Conservation (phyloP, 371 early-diverging fungal genomes). For the Mucor plumbeus region DNA sequence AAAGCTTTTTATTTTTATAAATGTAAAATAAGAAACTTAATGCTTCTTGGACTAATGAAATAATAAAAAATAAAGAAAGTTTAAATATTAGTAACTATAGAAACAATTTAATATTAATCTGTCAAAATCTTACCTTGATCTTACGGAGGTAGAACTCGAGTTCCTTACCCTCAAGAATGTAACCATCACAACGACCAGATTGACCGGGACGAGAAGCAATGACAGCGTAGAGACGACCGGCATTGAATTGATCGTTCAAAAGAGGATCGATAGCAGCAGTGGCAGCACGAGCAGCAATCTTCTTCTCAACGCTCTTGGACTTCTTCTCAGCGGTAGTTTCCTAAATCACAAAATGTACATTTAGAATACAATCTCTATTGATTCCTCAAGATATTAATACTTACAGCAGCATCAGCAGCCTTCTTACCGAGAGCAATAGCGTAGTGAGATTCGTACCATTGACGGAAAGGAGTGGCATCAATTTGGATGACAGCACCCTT, state of each 20-base stretch:
- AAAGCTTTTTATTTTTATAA: slow-evolving; percentile 18
- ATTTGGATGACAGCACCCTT: slow-evolving; percentile 99
- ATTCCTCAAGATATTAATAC: not conserved
- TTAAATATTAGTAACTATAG: not conserved
- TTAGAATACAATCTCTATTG: no score
- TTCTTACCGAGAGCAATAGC: slow-evolving; percentile 88
- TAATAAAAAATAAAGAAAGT: not conserved
- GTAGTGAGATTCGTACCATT: slow-evolving; percentile 98
- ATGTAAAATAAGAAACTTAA: slow-evolving; percentile 20
- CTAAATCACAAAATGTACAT: slow-evolving; percentile 5
- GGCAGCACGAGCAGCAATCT: slow-evolving; percentile 85
- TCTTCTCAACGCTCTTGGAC: slow-evolving; percentile 91
- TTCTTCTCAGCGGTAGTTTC: slow-evolving; percentile 79
- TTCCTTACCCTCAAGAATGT: slow-evolving; percentile 99
- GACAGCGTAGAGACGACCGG: slow-evolving; percentile 95
- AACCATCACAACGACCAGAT: slow-evolving; percentile 98
- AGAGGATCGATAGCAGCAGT: slow-evolving; percentile 86
- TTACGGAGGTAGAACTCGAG: slow-evolving; percentile 95
- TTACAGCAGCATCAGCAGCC: slow-evolving; percentile 66
- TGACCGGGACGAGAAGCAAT: slow-evolving; percentile 99
- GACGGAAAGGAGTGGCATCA: slow-evolving; percentile 98
- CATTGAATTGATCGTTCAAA: slow-evolving; percentile 93
- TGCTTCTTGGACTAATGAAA: slow-evolving; percentile 39
- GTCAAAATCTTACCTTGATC: slow-evolving; percentile 68
- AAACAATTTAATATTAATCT: not conserved